These are phyloP conservation scores for Besnoitia besnoiti DNA, from an alignment of 169 alveolate species.

Conservation along the genomic window DNA sequence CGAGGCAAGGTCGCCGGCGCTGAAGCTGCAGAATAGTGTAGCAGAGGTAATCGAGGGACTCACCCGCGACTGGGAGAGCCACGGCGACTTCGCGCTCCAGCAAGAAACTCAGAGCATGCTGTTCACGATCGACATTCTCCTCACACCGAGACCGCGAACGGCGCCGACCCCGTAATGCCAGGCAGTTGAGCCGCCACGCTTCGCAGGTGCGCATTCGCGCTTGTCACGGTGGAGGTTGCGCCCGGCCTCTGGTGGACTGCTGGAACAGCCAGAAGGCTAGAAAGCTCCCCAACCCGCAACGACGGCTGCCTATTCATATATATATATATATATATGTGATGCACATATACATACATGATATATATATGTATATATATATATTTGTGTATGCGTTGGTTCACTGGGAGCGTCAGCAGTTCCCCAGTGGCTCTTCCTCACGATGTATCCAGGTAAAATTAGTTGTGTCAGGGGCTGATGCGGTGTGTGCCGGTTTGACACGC, in stretches of 20 bases:
- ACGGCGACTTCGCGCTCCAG: neutral
- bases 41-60: neutral
- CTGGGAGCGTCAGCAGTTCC: no score
- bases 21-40: neutral
- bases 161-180: no score
- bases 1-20: constrained; percentile 8
- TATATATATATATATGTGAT: no score
- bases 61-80: neutral
- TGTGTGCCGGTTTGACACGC: no score
- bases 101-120: constrained; percentile 5
- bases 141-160: constrained; percentile 6
- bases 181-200: no score
- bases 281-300: no score
- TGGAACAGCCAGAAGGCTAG: neutral
- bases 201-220: no score
- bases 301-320: neutral
- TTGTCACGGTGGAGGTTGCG: no score
- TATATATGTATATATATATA: neutral
- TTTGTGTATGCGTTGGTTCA: neutral
- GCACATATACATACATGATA: no score
- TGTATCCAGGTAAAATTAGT: no score
- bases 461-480: no score
- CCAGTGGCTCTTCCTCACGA: no score
- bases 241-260: neutral
- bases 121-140: constrained; percentile 22